A percentile compares a stretch with the other conserved stretches of the same genome.
These are phyloP conservation scores for Cadophora luteo-olivacea DNA, from an alignment of 2,329 filamentous ascomycete genomes.

Conservation along the genomic window DNA sequence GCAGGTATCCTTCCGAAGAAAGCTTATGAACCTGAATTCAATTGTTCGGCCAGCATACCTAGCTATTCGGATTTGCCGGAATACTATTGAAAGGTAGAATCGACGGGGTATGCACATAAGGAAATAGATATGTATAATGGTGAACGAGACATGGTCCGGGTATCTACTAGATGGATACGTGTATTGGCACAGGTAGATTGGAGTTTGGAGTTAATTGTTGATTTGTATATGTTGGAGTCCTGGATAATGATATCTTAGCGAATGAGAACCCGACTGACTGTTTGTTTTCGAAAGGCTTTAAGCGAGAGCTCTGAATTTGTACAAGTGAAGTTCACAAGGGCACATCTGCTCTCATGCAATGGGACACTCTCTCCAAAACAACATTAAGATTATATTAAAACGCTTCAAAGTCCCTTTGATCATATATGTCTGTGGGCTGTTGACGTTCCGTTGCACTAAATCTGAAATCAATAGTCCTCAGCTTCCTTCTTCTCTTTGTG, in stretches of 20 bases:
- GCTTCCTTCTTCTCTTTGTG: not conserved
- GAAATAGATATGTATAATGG: slow-evolving; percentile 14
- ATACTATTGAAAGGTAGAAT: slow-evolving; percentile 49
- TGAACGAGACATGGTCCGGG: not conserved
- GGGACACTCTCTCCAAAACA: not conserved
- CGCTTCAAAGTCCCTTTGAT: too few species aligned
- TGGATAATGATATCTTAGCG: slow-evolving; percentile 1
- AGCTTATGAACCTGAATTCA: slow-evolving; percentile 74
- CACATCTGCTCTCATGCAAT: not conserved
- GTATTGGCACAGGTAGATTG: slow-evolving; percentile 19
- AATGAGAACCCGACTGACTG: not conserved
- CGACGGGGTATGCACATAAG: not conserved
- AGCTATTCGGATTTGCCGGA: slow-evolving; percentile 60
- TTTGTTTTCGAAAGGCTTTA: not conserved
- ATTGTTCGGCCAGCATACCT: slow-evolving; percentile 64
- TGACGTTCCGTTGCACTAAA: not conserved
- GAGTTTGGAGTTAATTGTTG: slow-evolving; percentile 21
- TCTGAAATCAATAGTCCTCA: not conserved
- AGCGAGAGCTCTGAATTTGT: not conserved
- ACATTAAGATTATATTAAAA: too few species aligned
- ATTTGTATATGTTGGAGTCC: not conserved
- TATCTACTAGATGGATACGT: slow-evolving; percentile 19
- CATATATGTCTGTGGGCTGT: not conserved
- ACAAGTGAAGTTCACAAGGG: not conserved
- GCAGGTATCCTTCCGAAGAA: slow-evolving; percentile 81